Conservation (phyloP, 352 stramenopile species). For the Pythium coloratum region DNA sequence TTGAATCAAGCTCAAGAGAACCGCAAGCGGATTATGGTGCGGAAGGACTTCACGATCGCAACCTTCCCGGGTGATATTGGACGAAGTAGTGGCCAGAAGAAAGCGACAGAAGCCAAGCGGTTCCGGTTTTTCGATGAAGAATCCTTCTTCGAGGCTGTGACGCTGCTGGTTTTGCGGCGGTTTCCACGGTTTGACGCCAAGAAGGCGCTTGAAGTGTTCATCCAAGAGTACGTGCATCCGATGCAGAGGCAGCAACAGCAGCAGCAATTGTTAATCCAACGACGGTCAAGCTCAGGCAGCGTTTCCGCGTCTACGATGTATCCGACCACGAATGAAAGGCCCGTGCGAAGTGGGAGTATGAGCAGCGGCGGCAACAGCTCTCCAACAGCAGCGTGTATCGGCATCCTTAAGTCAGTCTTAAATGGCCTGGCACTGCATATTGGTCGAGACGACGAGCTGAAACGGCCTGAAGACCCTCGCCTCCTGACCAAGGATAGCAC, state of each 20-base stretch:
- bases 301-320: neutral
- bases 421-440: constrained; percentile 51
- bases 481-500: constrained; percentile 24
- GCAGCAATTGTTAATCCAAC: constrained; percentile 5
- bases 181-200: constrained; percentile 60
- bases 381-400: constrained; percentile 28
- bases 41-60: constrained; percentile 50
- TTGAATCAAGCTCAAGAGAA: constrained; percentile 56
- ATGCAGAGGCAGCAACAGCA: constrained; percentile 34
- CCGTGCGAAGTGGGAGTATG: constrained; percentile 18
- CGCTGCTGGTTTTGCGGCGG: constrained; percentile 57
- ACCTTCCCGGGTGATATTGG: constrained; percentile 15
- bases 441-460: constrained; percentile 28
- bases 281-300: constrained; percentile 14
- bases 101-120: constrained; percentile 35
- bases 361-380: constrained; percentile 16
- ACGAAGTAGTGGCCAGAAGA: constrained; percentile 11
- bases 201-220: constrained; percentile 51
- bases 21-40: constrained; percentile 43
- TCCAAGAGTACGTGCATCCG: constrained; percentile 50
- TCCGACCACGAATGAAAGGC: neutral
- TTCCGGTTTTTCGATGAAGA: constrained; percentile 71
- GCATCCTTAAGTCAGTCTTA: constrained; percentile 48
- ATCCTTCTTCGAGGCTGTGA: constrained; percentile 72
- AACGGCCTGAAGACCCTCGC: constrained; percentile 19